Evolutionary conservation across 805 yeast species (phyloP), one percentile per base, ranked within the genome.

Genomic region (Clavispora carvajalis): DNA sequence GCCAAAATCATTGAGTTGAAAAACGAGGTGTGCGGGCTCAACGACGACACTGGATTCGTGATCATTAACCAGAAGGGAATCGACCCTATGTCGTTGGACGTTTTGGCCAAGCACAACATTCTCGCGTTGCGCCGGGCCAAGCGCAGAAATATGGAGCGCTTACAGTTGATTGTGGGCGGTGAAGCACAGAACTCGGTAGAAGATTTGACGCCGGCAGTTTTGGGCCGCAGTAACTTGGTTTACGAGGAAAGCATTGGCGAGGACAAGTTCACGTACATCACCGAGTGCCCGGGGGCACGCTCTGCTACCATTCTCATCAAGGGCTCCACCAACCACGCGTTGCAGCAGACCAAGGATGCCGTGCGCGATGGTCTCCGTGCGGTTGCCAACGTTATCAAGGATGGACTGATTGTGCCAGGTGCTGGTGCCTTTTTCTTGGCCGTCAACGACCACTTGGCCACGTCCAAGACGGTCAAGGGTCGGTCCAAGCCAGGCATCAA

Each of bases 61-160:
- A 85, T 93, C 42, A 85, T 93, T 62, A 93, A 93, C 68, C 99
- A 93, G 67, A 93, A 93, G 73, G 99, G 99, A 55, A 93, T 93
- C 51, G 99, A 93, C 61, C 99, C 99, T 49, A 85, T 93, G 93
- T 89, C 97, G 7, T 71, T 93, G 48, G 99, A 93, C 60, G 82
- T 91, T 5, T 74, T 93, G 49, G 98, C 98, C 33, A 88, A 87
- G 60, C 84, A 93, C 65, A 85, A 85, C 53, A 93, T 93, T 51
- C 73, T 93, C 53, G 99, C 99, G 1, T 74, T 93, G 55, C 82
- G 99, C 73, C 81, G 99, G 60, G 99, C 99, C 33, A 93, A 93
- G 73, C 82, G 99, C 73, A 84, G 99, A 71, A 93, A 93, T 66
- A 91, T 93, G 99, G 99, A 93, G 71, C 82, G 99, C 62, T 74